Base-by-base conservation (phyloP, 495 filamentous ascomycete species). In the Hyphodiscus hymeniophilus region DNA sequence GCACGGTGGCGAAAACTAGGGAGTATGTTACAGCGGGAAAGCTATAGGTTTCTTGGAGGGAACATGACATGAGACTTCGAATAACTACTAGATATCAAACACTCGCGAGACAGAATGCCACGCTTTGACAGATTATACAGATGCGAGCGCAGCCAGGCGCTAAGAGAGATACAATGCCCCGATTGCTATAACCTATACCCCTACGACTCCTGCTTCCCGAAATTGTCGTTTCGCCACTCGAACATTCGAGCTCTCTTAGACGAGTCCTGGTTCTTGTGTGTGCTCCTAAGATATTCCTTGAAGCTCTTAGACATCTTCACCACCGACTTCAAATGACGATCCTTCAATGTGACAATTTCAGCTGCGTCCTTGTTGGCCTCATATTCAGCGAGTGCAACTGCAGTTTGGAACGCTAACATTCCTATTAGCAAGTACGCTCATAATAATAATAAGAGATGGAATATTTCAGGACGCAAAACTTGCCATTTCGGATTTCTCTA, bases 11-110 rank as follows among this genome's bases (percentile, higher is more conserved):
- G 22, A 59, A 50, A 4, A 54, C 68, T 35, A 49, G 67, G 21
- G 47, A 66, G 46, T 53, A 70, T 56, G 62, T 58, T 7, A 46
- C 55, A 35, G 63, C 65, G 24, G 56, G 61, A 28, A 63, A 58
- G 42, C 40, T 55, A 26, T 47, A 36, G 17, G 30, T n/a, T 10
- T 28, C 26, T 10, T 5, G 26, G 26, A 28, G 10, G 26, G 26
- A 5, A 28, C 5, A 5, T 10, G 26, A 28, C 26, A 28, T 28
- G 26, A 28, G 26, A 28, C 4, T 10, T 28, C 26, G 26, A 5
- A 28, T 28, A n/a, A n/a, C n/a, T n/a, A n/a, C 10, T 28, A 4
- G 26, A 4, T 28, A 28, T 28, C 5, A 28, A 28, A 10, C 4
- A 10, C 4, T 5, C 5, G 10, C 10, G 26, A 28, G 26, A 28